These are phyloP conservation scores for Solanum sejunctum DNA, from an alignment of 257 asterid genomes.

Conservation along the genomic window DNA sequence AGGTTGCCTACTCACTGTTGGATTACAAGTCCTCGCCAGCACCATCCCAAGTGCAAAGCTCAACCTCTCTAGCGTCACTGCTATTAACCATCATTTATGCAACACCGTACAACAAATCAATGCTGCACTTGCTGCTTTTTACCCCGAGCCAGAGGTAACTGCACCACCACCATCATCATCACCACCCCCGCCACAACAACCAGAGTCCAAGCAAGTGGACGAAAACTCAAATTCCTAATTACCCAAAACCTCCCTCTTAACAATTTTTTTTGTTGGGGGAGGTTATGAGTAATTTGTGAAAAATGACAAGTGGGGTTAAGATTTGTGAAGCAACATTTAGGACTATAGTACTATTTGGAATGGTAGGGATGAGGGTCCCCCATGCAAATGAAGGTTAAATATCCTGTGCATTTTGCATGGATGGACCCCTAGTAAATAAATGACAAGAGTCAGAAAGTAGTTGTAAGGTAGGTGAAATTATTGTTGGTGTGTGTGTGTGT, in stretches of 20 bases:
- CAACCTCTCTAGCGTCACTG: slow-evolving; percentile 63
- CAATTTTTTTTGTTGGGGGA: background rate
- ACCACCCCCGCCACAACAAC: background rate
- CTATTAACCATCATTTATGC: slow-evolving; percentile 65
- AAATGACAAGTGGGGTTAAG: background rate
- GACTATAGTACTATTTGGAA: background rate
- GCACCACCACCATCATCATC: background rate
- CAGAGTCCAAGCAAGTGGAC: slow-evolving; percentile 8
- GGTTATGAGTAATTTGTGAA: slow-evolving; percentile 25
- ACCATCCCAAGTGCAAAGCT: slow-evolving; percentile 69
- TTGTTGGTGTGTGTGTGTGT: background rate
- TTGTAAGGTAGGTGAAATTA: slow-evolving; percentile 11
- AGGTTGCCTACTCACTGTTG: slow-evolving; percentile 75
- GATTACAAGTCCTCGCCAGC: slow-evolving; percentile 75
- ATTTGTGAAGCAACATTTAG: background rate
- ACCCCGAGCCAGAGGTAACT: background rate
- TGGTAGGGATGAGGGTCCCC: background rate
- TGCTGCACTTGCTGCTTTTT: slow-evolving; percentile 21
- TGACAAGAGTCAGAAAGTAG: slow-evolving; percentile 5
- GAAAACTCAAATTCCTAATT: slow-evolving; percentile 23
- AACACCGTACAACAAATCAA: slow-evolving; percentile 65
- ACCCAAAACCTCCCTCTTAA: slow-evolving; percentile 19
- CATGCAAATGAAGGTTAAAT: slow-evolving; percentile 1
- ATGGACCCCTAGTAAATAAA: slow-evolving; percentile 1
- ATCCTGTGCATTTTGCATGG: background rate